Base-by-base conservation (phyloP, 2,329 filamentous ascomycete species). In the Plectosphaerella plurivora region DNA sequence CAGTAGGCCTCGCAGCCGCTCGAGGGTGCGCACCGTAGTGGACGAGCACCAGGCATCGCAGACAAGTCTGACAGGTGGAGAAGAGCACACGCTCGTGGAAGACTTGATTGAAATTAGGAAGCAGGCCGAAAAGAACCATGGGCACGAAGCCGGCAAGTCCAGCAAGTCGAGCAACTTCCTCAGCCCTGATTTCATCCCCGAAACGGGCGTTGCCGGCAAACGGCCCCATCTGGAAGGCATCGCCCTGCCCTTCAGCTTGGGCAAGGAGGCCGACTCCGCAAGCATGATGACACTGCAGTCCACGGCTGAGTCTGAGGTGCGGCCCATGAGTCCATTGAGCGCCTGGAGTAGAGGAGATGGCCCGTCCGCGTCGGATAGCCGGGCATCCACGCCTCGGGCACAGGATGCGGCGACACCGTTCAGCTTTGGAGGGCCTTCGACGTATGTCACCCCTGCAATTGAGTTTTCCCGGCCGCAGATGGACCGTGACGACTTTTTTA, bases 181-280 rank as follows among this genome's bases (percentile, higher is more conserved):
- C 28, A 76, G 74, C 9, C 69, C 73, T 0, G 61, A 73, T 28
- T 72, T 71, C 47, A 61, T 66, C 0, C 68, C 78, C 45, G 68
- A 76, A 56, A 73, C 81, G 0, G 80, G 78, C 0, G 73, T 77
- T 4, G 74, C 77, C 0, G 81, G 81, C 5, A 87, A 86, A 61
- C 74, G 88, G 3, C 85, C 87, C 0, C 84, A 83, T 45, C 74
- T 88, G 6, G 83, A 82, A 18, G 85, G 87, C 1, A 81, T 91
- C 24, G 87, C 88, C 0, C 79, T 89, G 59, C 88, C 88, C 0
- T 92, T 92, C 62, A 87, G 81, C 52, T 66, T 92, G 14, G 78
- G 79, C 50, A 79, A 79, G 57, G 78, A 87, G 18, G 79, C 80
- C 2, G 79, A 82, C 4, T 87, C 83, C 16, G 85, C 85, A 1